Conservation (phyloP, 495 filamentous ascomycete genomes). For the Chaetomium fimeti region DNA sequence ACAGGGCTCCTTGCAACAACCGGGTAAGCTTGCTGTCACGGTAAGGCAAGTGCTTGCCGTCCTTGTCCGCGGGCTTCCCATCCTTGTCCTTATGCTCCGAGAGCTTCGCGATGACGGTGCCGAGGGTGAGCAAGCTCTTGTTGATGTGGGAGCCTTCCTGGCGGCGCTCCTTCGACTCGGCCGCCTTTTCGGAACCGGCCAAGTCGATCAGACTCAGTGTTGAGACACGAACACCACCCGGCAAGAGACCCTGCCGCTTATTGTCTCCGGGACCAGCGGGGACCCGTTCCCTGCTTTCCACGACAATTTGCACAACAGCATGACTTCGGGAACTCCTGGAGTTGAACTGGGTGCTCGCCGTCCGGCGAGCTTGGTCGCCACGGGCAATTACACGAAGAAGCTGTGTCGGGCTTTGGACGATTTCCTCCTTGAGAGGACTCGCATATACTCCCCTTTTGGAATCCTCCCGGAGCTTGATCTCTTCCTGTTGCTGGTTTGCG, state of each 20-base stretch:
- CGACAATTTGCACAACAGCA: conserved; percentile 97
- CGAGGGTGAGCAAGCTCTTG: conserved; percentile 91
- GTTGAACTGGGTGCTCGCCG: conserved; percentile 94
- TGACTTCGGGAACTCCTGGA: conserved; percentile 94
- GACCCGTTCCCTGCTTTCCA: conserved; percentile 88
- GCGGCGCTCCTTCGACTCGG: conserved; percentile 89
- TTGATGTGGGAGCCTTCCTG: conserved; percentile 98
- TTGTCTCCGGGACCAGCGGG: conserved; percentile 55
- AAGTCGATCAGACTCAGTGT: conserved; percentile 95
- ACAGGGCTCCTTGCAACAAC: conserved; percentile 86
- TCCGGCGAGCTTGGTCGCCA: conserved; percentile 85
- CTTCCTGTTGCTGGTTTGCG: conserved; percentile 60
- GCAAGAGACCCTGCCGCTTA: conserved; percentile 73
- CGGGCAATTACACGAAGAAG: conserved; percentile 91
- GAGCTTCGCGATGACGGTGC: conserved; percentile 88
- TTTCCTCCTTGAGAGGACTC: conserved; percentile 94
- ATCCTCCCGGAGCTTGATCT: conserved; percentile 96
- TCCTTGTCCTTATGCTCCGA: conserved; percentile 81
- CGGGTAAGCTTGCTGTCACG: conserved; percentile 95
- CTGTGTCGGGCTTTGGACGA: conserved; percentile 96
- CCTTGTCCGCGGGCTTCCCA: conserved; percentile 69
- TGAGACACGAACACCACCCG: conserved; percentile 91
- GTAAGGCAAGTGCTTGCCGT: conserved; percentile 89
- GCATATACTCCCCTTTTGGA: conserved; percentile 96
- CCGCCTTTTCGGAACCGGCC: conserved; percentile 92